phyloP scores from a whole-genome alignment of 495 filamentous ascomycete genomes.

The Parmelia sp. region DNA sequence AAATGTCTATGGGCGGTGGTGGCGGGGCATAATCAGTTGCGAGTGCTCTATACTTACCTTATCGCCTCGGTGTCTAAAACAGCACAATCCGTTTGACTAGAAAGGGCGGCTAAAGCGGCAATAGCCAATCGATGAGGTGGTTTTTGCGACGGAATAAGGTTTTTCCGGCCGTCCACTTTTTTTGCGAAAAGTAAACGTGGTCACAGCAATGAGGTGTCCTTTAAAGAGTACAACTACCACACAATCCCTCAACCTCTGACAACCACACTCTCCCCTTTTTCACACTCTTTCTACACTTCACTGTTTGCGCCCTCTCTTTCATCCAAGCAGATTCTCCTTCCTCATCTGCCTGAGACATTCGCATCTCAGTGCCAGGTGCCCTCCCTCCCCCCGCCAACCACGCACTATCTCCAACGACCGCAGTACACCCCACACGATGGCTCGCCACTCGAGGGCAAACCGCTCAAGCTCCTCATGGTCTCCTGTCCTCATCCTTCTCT shows the following conservation, averaged over 20 bases:
- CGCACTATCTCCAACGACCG: neutral
- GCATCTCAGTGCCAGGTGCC: neutral
- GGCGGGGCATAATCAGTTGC: too few relatives aligned
- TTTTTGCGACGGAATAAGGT: neutral
- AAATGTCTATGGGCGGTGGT: too few relatives aligned
- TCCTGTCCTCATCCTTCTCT: conserved; percentile 75
- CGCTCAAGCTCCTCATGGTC: conserved; percentile 58
- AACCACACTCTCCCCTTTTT: neutral
- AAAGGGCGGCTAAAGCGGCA: conserved; percentile 3
- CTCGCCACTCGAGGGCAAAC: conserved; percentile 43
- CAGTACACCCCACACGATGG: conserved; percentile 32
- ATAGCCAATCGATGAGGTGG: neutral
- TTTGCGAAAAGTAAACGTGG: neutral
- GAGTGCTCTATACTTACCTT: too few relatives aligned
- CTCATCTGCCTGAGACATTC: neutral
- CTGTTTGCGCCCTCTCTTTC: neutral
- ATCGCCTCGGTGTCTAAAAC: too few relatives aligned
- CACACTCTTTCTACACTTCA: neutral
- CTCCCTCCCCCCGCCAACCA: neutral
- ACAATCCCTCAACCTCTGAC: neutral
- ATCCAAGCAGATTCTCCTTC: neutral
- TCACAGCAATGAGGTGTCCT: neutral
- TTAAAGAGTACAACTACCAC: neutral
- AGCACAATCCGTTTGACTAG: too few relatives aligned
- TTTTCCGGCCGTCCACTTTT: neutral